Evolutionary conservation across 2,329 filamentous ascomycete genomes (phyloP).

Genomic region (Ceratocystis harringtonii): DNA sequence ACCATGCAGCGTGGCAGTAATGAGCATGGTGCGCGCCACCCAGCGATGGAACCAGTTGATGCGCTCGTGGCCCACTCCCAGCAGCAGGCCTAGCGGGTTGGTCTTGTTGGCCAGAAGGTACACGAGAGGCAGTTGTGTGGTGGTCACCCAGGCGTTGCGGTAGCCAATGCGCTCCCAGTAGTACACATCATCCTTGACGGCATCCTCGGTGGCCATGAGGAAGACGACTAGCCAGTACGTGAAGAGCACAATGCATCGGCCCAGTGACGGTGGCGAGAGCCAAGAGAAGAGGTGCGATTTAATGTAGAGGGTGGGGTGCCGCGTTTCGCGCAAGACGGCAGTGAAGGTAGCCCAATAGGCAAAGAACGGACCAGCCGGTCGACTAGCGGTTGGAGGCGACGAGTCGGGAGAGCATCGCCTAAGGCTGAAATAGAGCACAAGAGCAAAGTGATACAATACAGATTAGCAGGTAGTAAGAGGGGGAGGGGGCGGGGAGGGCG

Average conservation of each 20-base stretch:
- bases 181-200: slow-evolving; percentile 36
- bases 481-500: background rate
- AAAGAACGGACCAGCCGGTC: slow-evolving; percentile 31
- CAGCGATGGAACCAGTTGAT: slow-evolving; percentile 62
- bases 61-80: slow-evolving; percentile 51
- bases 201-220: slow-evolving; percentile 39
- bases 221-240: slow-evolving; percentile 45
- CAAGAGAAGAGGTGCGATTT: slow-evolving; percentile 34
- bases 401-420: slow-evolving; percentile 31
- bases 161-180: slow-evolving; percentile 52
- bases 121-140: slow-evolving; percentile 49
- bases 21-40: slow-evolving; percentile 52
- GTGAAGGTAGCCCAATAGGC: slow-evolving; percentile 45
- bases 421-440: slow-evolving; percentile 26
- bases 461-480: background rate
- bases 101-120: slow-evolving; percentile 47
- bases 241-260: slow-evolving; percentile 38
- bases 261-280: slow-evolving; percentile 43
- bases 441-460: too few species aligned
- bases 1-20: slow-evolving; percentile 54
- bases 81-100: slow-evolving; percentile 43
- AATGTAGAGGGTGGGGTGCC: slow-evolving; percentile 40
- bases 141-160: slow-evolving; percentile 51
- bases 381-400: slow-evolving; percentile 34
- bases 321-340: slow-evolving; percentile 40